phyloP scores from a whole-genome alignment of 1,139 yeast species.

The Arxiozyma bovina region DNA sequence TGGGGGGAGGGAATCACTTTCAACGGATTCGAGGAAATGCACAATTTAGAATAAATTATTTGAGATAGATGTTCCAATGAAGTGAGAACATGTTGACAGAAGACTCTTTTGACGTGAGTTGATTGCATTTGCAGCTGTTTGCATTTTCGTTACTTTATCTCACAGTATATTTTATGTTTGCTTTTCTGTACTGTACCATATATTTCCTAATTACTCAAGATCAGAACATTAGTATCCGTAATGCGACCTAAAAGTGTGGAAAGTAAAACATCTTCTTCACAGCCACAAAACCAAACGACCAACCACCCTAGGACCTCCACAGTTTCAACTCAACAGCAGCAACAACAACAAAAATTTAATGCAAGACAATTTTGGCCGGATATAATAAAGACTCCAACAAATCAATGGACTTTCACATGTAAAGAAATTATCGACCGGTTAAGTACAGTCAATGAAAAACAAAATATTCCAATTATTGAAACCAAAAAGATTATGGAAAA shows the following conservation, averaged over 20 bases:
- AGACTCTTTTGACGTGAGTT: too few relatives aligned
- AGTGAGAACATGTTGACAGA: too few relatives aligned
- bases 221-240: not conserved
- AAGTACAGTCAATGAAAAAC: slow-evolving; percentile 13
- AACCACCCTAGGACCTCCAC: not conserved
- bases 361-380: slow-evolving; percentile 31
- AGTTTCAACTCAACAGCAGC: not conserved
- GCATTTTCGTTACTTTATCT: too few relatives aligned
- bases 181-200: not conserved
- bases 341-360: slow-evolving; percentile 13
- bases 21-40: not conserved
- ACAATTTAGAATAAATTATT: not conserved
- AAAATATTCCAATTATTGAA: slow-evolving; percentile 16
- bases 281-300: not conserved
- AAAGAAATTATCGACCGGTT: slow-evolving; percentile 26
- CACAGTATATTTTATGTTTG: too few relatives aligned
- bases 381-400: slow-evolving; percentile 26
- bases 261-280: not conserved
- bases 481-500: slow-evolving; percentile 28
- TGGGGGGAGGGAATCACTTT: not conserved
- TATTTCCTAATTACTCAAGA: not conserved
- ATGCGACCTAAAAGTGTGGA: not conserved
- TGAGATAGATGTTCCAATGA: not conserved
- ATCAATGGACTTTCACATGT: slow-evolving; percentile 27
- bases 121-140: too few relatives aligned